Percentiles rank a stretch among this genome's conserved stretches.
Evolutionary conservation across 176 grass and related monocot genomes (phyloP).

Genomic region (Avena eriantha): DNA sequence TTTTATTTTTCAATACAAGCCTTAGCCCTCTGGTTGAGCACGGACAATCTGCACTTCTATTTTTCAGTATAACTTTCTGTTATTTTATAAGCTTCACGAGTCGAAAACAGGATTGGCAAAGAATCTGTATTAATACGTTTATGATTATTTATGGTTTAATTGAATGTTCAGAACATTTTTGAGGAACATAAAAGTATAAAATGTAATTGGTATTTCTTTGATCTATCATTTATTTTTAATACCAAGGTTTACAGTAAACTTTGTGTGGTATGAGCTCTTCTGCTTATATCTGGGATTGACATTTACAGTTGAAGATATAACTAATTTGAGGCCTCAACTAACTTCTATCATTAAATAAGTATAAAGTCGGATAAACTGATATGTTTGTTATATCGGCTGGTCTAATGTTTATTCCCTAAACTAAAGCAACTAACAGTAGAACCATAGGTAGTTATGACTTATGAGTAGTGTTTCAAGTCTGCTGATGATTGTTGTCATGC

Average conservation of each 20-base stretch:
- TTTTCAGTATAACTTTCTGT: slow-evolving; percentile 15
- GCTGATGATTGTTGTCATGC: slow-evolving; percentile 24
- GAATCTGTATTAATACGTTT: neutral
- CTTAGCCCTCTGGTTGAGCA: neutral
- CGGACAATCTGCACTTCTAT: neutral
- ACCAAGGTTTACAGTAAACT: neutral
- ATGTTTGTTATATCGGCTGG: neutral
- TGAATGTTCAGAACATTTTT: slow-evolving; percentile 2
- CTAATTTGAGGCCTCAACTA: neutral
- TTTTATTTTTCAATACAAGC: neutral
- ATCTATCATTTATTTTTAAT: neutral
- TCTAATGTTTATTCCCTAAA: neutral
- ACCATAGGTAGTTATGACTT: slow-evolving; percentile 18
- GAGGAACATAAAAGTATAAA: neutral
- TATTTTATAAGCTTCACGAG: neutral
- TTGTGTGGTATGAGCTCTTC: neutral
- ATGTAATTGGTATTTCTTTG: neutral
- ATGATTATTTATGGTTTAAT: slow-evolving; percentile 11
- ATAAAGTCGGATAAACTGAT: neutral
- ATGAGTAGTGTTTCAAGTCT: neutral
- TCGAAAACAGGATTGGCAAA: neutral
- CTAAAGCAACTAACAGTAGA: neutral
- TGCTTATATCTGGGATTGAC: slow-evolving; percentile 20
- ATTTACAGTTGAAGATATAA: slow-evolving; percentile 26
- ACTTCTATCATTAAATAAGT: slow-evolving; percentile 3